phyloP scores from a whole-genome alignment of 2,329 filamentous ascomycete species.

The Pseudogymnoascus sp. region DNA sequence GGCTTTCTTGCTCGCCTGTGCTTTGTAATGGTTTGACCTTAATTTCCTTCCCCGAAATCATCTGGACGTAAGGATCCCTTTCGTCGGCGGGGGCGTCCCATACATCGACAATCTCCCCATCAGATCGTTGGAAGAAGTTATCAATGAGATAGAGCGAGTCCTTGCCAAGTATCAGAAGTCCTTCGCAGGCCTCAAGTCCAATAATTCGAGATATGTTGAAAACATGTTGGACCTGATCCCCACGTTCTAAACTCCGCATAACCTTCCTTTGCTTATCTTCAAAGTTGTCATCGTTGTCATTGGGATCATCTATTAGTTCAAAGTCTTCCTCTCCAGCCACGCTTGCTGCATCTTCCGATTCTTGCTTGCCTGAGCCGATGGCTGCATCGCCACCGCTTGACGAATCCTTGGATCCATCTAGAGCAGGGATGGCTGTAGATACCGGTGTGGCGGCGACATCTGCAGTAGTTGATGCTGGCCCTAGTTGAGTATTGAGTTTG shows the following conservation, averaged over 20 bases:
- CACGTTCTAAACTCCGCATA: constrained; percentile 83
- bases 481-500: constrained; percentile 27
- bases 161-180: constrained; percentile 86
- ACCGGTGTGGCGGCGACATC: constrained; percentile 12
- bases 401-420: constrained; percentile 14
- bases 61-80: constrained; percentile 88
- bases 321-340: constrained; percentile 72
- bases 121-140: constrained; percentile 88
- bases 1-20: constrained; percentile 65
- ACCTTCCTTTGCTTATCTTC: constrained; percentile 99
- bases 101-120: constrained; percentile 94
- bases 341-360: constrained; percentile 23
- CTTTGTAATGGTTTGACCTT: constrained; percentile 54
- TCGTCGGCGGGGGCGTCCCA: constrained; percentile 90
- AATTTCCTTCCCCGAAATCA: constrained; percentile 65
- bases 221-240: constrained; percentile 85
- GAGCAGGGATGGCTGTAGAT: constrained; percentile 14
- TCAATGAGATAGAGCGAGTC: constrained; percentile 90
- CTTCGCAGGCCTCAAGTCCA: constrained; percentile 87
- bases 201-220: constrained; percentile 94
- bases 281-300: constrained; percentile 68
- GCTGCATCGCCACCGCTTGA: background rate
- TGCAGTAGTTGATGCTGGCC: background rate
- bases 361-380: constrained; percentile 4
- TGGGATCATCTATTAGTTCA: constrained; percentile 89